phyloP scores from a whole-genome alignment of 2,329 filamentous ascomycete genomes.

The Conoideocrella luteorostrata region DNA sequence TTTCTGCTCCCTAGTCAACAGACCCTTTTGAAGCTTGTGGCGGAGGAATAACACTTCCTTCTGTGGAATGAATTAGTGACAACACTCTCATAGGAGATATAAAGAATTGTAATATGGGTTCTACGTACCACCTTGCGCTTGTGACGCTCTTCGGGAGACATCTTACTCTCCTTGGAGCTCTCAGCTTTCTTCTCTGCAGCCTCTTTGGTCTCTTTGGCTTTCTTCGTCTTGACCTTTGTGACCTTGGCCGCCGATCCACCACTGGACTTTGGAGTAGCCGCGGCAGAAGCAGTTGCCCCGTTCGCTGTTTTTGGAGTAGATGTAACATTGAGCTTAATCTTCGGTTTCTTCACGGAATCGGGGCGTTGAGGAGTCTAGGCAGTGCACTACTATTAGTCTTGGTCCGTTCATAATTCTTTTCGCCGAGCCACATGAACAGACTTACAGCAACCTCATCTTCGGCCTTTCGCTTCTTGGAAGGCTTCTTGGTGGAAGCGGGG shows the following conservation, averaged over 20 bases:
- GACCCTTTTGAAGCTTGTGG: slow-evolving; percentile 90
- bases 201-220: slow-evolving; percentile 50
- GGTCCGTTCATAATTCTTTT: background rate
- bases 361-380: slow-evolving; percentile 48
- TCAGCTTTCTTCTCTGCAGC: slow-evolving; percentile 52
- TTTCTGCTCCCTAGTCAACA: slow-evolving; percentile 74
- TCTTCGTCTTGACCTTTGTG: slow-evolving; percentile 52
- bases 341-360: slow-evolving; percentile 61
- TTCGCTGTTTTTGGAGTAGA: slow-evolving; percentile 65
- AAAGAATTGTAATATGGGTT: background rate
- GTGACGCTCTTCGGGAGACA: slow-evolving; percentile 51
- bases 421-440: background rate
- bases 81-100: slow-evolving; percentile 34
- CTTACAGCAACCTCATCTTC: slow-evolving; percentile 60
- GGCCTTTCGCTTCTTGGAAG: slow-evolving; percentile 74
- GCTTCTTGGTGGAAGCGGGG: slow-evolving; percentile 59
- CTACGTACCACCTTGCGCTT: slow-evolving; percentile 51
- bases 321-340: slow-evolving; percentile 58
- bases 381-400: background rate
- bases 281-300: slow-evolving; percentile 33
- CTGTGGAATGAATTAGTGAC: slow-evolving; percentile 25
- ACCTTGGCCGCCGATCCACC: slow-evolving; percentile 45
- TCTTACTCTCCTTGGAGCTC: slow-evolving; percentile 47
- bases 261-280: slow-evolving; percentile 49
- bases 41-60: slow-evolving; percentile 85